Base-by-base conservation (phyloP, 257 asterid species). In the Linaria vulgaris region DNA sequence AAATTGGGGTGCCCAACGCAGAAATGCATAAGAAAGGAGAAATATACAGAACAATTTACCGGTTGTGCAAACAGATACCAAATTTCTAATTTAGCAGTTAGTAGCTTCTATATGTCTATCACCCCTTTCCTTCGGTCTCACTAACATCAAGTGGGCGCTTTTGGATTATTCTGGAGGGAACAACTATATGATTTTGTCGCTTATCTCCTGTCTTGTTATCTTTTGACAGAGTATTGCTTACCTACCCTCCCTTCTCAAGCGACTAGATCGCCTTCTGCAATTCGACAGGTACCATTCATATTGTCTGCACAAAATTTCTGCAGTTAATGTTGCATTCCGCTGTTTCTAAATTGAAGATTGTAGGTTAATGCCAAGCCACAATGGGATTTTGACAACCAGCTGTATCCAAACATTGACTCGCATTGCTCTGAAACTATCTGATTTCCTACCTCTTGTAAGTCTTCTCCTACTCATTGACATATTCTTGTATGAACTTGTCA, bases 311-410 rank as follows among this genome's bases (percentile, higher is more conserved):
- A 56, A 59, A 51, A 22, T 9, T 31, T 31, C 41, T 19, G 25
- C 27, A 56, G 34, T 55, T 45, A 49, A 16, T 69, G 39, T 66
- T 48, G 63, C 56, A 27, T 22, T 31, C 12, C 25, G 39, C 12
- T 22, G 39, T 63, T 59, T 63, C 25, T 55, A 8, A 68, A 56
- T 72, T 41, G 46, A 61, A 45, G 60, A 69, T 63, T 23, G 61
- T 69, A 90, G 99, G 87, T 78, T 94, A 80, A 94, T 94, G 97
- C 99, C 97, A 51, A 90, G 97, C 80, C 85, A 89, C 84, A 85
- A 90, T 76, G 99, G 99, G 65, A 80, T 94, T 67, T 76, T 90
- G 80, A 90, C 96, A 15, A 73, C 80, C 69, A 85, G 94, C 78
- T 87, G 97, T 63, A 85, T 90, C 59, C 90, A 83, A 12, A 75